phyloP scores from a whole-genome alignment of 2,329 filamentous ascomycete species.

The Xylariaceae sp. region DNA sequence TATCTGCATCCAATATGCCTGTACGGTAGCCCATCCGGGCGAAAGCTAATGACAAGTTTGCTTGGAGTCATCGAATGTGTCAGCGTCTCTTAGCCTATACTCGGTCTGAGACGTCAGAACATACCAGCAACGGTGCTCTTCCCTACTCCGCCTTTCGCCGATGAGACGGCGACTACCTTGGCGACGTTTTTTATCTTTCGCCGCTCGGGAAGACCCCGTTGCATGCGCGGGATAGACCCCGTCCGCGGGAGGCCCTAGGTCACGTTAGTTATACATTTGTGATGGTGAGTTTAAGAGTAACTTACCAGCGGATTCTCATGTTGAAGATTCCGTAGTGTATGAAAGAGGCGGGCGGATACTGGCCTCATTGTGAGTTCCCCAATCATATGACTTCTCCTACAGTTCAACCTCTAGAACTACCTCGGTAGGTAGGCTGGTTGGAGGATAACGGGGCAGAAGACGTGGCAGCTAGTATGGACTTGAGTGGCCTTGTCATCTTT shows the following conservation, averaged over 20 bases:
- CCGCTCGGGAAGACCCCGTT: conserved; percentile 80
- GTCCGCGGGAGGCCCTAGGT: conserved; percentile 83
- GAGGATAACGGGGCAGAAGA: too few relatives aligned
- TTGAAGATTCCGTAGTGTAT: conserved; percentile 56
- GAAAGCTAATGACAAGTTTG: conserved; percentile 86
- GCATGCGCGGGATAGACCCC: conserved; percentile 75
- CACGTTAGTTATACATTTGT: not conserved
- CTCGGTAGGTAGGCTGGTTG: not conserved
- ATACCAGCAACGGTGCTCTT: conserved; percentile 90
- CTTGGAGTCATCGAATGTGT: conserved; percentile 40
- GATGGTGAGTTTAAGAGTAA: not conserved
- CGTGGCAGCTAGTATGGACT: too few relatives aligned
- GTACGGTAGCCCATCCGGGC: conserved; percentile 80
- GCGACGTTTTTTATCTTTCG: conserved; percentile 82
- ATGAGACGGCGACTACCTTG: conserved; percentile 96
- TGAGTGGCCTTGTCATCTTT: too few relatives aligned
- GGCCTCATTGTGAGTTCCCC: conserved; percentile 44
- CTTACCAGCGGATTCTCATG: conserved; percentile 90
- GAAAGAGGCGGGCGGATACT: conserved; percentile 53
- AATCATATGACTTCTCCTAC: not conserved
- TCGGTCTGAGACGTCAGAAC: conserved; percentile 26
- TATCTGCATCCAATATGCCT: conserved; percentile 93
- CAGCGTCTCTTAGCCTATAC: not conserved
- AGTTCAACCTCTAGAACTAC: not conserved
- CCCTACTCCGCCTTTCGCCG: conserved; percentile 96